Base-by-base conservation (phyloP, 148 eudicot genomes). In the Bassia scoparia region DNA sequence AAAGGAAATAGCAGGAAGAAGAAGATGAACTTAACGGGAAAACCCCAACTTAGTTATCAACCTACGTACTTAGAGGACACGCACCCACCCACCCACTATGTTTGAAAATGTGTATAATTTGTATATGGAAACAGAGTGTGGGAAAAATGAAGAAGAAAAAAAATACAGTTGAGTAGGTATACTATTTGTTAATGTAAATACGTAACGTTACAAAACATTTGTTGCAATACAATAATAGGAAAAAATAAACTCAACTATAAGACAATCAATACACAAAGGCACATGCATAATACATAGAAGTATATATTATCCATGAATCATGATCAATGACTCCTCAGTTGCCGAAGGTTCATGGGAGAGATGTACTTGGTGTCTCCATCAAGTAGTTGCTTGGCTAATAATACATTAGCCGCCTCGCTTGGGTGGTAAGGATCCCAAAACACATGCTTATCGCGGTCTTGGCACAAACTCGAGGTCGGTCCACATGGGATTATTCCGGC, bases 381-480 rank as follows among this genome's bases (percentile, higher is more conserved):
- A 12, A 87, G 64, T 59, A 95, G 77, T 65, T 88, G 94, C 30
- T 88, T 87, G 34, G 99, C 91, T 46, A 92, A 75, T 44, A 95
- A 72, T 21, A 89, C 2, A 44, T 91, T 95, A 43, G 99, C 94
- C 66, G 99, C 99, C 75, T 95, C 82, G 48, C 99, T 95, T 4
- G 99, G 99, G 79, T 95, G 99, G 76, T 95, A 95, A 67, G 97
- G 96, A 74, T 95, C 99, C 99, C 99, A 95, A 63, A 95, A 95
- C 14, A 95, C 94, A 46, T 95, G 96, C 70, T 88, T 95, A 67
- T 83, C 85, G 0, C 96, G 83, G 74, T 95, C 97, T 23, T 81
- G 49, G 70, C 99, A 95, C 82, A 95, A 44, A 56, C 86, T 91
- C n/a, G 99, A 95, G 0, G 83, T 72, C 0, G 99, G 93, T 49